Evolutionary conservation across 1,139 yeast species (phyloP).

Genomic region (Lodderomyces beijingensis): DNA sequence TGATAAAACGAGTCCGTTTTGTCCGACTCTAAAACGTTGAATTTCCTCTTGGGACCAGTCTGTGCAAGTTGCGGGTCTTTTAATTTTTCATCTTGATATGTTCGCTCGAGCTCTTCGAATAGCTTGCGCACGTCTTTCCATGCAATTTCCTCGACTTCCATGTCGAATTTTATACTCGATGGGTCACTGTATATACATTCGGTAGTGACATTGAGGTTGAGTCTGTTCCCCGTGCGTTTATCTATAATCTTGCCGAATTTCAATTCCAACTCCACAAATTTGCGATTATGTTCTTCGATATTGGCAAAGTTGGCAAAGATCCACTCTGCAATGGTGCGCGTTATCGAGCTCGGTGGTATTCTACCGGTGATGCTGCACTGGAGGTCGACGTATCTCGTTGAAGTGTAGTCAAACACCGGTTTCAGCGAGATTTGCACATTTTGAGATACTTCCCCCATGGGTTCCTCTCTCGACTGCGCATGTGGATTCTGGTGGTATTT

Average conservation of each 20-base stretch:
- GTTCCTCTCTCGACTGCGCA: slow-evolving; percentile 1
- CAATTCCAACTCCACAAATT: slow-evolving; percentile 72
- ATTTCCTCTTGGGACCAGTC: slow-evolving; percentile 33
- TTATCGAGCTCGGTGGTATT: slow-evolving; percentile 78
- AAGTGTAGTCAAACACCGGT: slow-evolving; percentile 32
- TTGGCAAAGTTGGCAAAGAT: slow-evolving; percentile 73
- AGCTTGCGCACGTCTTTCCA: slow-evolving; percentile 57
- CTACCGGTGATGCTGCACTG: slow-evolving; percentile 66
- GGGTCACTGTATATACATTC: slow-evolving; percentile 65
- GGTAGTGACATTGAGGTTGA: slow-evolving; percentile 68
- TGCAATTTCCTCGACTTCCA: slow-evolving; percentile 68
- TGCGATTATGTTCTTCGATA: slow-evolving; percentile 55
- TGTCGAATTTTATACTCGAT: slow-evolving; percentile 57
- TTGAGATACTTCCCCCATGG: slow-evolving; percentile 3
- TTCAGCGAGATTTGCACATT: slow-evolving; percentile 20
- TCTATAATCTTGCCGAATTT: slow-evolving; percentile 77
- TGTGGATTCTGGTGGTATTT: slow-evolving; percentile 1
- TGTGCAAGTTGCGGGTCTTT: slow-evolving; percentile 14
- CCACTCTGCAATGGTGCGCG: slow-evolving; percentile 85
- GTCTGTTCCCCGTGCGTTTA: slow-evolving; percentile 58
- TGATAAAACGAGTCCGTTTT: slow-evolving; percentile 40
- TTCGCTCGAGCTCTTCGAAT: slow-evolving; percentile 51
- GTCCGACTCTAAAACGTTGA: slow-evolving; percentile 38
- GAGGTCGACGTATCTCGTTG: slow-evolving; percentile 38
- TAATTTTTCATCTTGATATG: slow-evolving; percentile 36